Evolutionary conservation across 2,329 filamentous ascomycete genomes (phyloP).

Genomic region (Aureobasidium pullulans): DNA sequence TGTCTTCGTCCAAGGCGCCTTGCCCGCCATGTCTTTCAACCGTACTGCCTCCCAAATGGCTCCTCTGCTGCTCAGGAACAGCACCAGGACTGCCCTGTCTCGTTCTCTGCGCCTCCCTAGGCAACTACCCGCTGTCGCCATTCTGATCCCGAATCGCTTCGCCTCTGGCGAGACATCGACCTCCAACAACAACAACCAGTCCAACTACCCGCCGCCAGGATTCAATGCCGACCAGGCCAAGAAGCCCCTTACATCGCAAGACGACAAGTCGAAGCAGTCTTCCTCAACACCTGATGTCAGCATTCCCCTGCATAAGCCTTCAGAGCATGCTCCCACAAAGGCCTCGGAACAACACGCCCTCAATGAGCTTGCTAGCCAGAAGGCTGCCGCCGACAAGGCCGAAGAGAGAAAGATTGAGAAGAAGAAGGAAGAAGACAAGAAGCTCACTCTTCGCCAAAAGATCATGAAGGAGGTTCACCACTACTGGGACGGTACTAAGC

Average conservation of each 20-base stretch:
- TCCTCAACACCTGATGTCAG: conserved; percentile 18
- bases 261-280: conserved; percentile 22
- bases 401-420: conserved; percentile 50
- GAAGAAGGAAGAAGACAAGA: conserved; percentile 68
- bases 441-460: conserved; percentile 81
- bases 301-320: conserved; percentile 33
- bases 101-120: conserved; percentile 39
- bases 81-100: conserved; percentile 35
- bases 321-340: conserved; percentile 39
- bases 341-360: conserved; percentile 45
- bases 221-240: conserved; percentile 88
- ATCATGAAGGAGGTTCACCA: conserved; percentile 90
- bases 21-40: conserved; percentile 38
- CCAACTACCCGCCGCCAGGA: conserved; percentile 68
- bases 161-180: conserved; percentile 53
- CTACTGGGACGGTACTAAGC: conserved; percentile 98
- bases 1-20: background rate
- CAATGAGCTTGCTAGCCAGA: conserved; percentile 56
- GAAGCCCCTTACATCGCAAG: conserved; percentile 60
- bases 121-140: conserved; percentile 49
- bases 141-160: conserved; percentile 45
- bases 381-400: conserved; percentile 42
- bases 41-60: conserved; percentile 38
- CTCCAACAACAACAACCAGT: conserved; percentile 37
- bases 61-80: conserved; percentile 40